Conservation (phyloP, 805 yeast species). For the Cyberlindnera veronae region DNA sequence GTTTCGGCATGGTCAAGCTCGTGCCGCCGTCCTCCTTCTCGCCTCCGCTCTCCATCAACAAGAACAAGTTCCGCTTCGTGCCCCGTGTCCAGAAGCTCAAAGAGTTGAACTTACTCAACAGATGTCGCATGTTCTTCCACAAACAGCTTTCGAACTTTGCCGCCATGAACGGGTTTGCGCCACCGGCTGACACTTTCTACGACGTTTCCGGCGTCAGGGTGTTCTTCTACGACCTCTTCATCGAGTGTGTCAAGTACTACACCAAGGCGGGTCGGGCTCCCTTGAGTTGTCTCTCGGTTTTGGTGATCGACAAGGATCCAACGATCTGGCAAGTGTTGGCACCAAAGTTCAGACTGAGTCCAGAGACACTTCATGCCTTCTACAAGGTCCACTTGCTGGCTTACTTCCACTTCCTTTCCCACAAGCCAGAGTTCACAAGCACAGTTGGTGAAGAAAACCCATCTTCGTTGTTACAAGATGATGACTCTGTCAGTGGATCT, state of each 20-base stretch:
- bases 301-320: constrained; percentile 14
- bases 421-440: constrained; percentile 24
- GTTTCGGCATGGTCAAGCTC: constrained; percentile 74
- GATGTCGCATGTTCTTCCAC: constrained; percentile 60
- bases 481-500: no score
- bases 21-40: constrained; percentile 53
- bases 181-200: constrained; percentile 15
- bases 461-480: constrained; percentile 29
- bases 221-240: constrained; percentile 38
- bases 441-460: constrained; percentile 27
- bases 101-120: constrained; percentile 58
- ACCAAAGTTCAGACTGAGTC: constrained; percentile 13
- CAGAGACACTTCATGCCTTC: constrained; percentile 4
- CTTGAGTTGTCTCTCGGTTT: constrained; percentile 12
- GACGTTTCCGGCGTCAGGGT: constrained; percentile 17
- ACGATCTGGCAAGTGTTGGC: constrained; percentile 29
- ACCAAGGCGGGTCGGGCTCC: constrained; percentile 11
- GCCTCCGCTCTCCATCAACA: constrained; percentile 53
- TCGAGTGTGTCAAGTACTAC: constrained; percentile 29
- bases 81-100: constrained; percentile 66
- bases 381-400: constrained; percentile 28
- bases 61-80: constrained; percentile 53
- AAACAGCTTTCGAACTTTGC: constrained; percentile 58
- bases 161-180: constrained; percentile 36
- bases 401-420: constrained; percentile 33